Evolutionary conservation across 2,329 filamentous ascomycete genomes (phyloP).

Genomic region (Paracoccidioides lutzii): DNA sequence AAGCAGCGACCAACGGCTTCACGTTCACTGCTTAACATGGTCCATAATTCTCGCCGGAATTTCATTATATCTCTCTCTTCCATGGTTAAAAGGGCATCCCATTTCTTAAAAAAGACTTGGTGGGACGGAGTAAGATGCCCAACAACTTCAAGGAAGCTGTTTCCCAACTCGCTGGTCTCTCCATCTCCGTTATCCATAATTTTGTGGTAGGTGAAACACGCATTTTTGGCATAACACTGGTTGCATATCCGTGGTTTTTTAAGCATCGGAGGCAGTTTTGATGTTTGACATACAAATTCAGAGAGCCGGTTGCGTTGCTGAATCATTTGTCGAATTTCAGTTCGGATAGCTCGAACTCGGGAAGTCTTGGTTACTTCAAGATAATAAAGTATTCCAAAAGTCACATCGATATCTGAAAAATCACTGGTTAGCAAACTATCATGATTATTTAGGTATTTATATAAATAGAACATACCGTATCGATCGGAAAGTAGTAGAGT

Average conservation of each 20-base stretch:
- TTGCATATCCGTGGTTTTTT: slow-evolving; percentile 69
- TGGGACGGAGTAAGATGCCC: slow-evolving; percentile 62
- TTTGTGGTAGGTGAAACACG: slow-evolving; percentile 90
- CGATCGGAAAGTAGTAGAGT: slow-evolving; percentile 84
- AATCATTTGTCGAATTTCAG: slow-evolving; percentile 90
- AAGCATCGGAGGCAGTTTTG: slow-evolving; percentile 74
- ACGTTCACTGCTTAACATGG: slow-evolving; percentile 78
- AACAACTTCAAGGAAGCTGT: slow-evolving; percentile 71
- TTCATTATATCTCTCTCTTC: slow-evolving; percentile 87
- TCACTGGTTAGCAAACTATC: slow-evolving; percentile 2
- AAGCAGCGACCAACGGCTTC: slow-evolving; percentile 86
- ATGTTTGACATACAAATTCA: slow-evolving; percentile 68
- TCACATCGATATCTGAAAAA: slow-evolving; percentile 62
- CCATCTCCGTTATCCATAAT: slow-evolving; percentile 72
- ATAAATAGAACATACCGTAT: slow-evolving; percentile 44
- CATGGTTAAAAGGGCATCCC: slow-evolving; percentile 84
- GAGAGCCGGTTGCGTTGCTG: slow-evolving; percentile 88
- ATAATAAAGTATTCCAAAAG: slow-evolving; percentile 87
- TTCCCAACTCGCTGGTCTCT: slow-evolving; percentile 66
- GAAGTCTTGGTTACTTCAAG: slow-evolving; percentile 80
- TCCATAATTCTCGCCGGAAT: slow-evolving; percentile 84
- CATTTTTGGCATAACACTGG: slow-evolving; percentile 76
- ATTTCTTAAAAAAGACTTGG: slow-evolving; percentile 79
- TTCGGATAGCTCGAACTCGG: slow-evolving; percentile 69
- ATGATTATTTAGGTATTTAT: background rate